Evolutionary conservation across 1,284 basidiomycete genomes (phyloP).

Genomic region (Cutaneotrichosporon cutaneum): DNA sequence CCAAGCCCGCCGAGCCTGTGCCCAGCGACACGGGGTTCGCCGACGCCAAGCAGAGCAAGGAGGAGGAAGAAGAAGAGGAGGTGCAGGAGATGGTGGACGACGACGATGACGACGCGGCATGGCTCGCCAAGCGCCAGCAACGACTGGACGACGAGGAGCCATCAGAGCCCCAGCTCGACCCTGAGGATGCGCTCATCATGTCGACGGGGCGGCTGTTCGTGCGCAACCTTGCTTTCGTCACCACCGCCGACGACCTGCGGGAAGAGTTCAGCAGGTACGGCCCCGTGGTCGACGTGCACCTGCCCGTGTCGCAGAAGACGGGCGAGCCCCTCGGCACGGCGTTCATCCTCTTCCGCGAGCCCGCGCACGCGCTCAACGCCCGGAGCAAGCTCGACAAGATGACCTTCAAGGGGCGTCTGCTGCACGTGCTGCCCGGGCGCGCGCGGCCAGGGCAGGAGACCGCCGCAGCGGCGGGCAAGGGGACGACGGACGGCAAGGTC

Average conservation of each 20-base stretch:
- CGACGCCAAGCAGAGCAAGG: constrained; percentile 61
- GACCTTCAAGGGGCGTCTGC: constrained; percentile 85
- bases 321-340: constrained; percentile 72
- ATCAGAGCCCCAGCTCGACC: constrained; percentile 28
- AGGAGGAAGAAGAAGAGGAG: constrained; percentile 27
- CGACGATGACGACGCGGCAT: constrained; percentile 67
- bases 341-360: constrained; percentile 72
- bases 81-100: constrained; percentile 48
- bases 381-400: constrained; percentile 76
- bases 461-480: constrained; percentile 53
- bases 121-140: constrained; percentile 60
- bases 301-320: constrained; percentile 67
- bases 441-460: constrained; percentile 62
- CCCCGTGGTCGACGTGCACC: constrained; percentile 74
- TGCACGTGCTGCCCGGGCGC: constrained; percentile 79
- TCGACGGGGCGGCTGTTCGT: constrained; percentile 81
- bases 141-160: constrained; percentile 14
- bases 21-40: constrained; percentile 38
- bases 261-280: constrained; percentile 72
- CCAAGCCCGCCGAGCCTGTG: constrained; percentile 42
- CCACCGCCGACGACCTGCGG: constrained; percentile 69
- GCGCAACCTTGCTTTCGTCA: constrained; percentile 84
- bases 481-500: constrained; percentile 42
- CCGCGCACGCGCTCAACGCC: constrained; percentile 70
- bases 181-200: constrained; percentile 64